Evolutionary conservation across 2,329 filamentous ascomycete species (phyloP).

Genomic region (Aphanocladium album): DNA sequence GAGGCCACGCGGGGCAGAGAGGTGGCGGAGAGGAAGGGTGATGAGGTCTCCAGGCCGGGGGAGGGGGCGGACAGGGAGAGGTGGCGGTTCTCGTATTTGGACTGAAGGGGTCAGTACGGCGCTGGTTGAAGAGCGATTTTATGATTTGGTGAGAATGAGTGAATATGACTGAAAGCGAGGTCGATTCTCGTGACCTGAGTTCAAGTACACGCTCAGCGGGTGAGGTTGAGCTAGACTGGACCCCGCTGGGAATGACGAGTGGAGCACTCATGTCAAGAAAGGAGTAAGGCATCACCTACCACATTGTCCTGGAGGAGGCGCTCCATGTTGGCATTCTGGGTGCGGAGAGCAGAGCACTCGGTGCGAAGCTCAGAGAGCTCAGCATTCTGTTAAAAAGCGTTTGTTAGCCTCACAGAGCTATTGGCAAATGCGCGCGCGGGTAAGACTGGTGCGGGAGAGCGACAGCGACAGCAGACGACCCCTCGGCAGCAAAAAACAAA

Average conservation of each 20-base stretch:
- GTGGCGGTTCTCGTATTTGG: slow-evolving; percentile 9
- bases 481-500: slow-evolving; percentile 5
- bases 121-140: no score
- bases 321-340: slow-evolving; percentile 20
- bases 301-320: slow-evolving; percentile 19
- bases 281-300: slow-evolving; percentile 14
- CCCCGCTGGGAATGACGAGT: background rate
- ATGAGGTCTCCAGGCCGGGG: slow-evolving; percentile 10
- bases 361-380: slow-evolving; percentile 21
- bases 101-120: background rate
- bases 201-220: background rate
- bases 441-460: background rate
- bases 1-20: slow-evolving; percentile 13
- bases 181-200: background rate
- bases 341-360: slow-evolving; percentile 21
- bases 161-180: background rate
- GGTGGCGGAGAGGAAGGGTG: slow-evolving; percentile 14
- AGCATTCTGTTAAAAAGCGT: slow-evolving; percentile 18
- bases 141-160: background rate
- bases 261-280: slow-evolving; percentile 1
- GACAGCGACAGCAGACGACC: background rate
- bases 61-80: slow-evolving; percentile 1
- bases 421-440: background rate
- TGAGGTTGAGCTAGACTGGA: background rate
- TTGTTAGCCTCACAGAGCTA: background rate